phyloP scores from a whole-genome alignment of 805 yeast species.

The Candida maris region DNA sequence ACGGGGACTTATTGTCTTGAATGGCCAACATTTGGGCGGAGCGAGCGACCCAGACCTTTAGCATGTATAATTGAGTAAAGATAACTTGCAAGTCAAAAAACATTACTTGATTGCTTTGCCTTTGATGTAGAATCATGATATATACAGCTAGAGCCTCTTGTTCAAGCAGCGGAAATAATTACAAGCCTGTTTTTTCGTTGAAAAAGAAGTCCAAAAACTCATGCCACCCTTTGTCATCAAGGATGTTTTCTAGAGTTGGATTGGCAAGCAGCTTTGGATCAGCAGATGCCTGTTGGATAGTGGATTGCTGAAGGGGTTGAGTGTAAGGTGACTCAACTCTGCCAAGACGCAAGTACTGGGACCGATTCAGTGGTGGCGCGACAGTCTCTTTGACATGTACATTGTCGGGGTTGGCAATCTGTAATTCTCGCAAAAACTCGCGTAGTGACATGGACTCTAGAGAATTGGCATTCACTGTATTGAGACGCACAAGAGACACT shows the following conservation, averaged over 20 bases:
- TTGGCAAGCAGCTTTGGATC: neutral
- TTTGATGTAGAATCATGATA: no score
- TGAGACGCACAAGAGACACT: slow-evolving; percentile 17
- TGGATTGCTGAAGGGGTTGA: neutral
- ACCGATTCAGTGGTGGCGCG: slow-evolving; percentile 8
- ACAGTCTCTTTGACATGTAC: slow-evolving; percentile 2
- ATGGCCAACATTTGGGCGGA: slow-evolving; percentile 54
- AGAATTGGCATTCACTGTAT: slow-evolving; percentile 8
- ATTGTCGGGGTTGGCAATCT: slow-evolving; percentile 14
- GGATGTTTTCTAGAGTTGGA: slow-evolving; percentile 6
- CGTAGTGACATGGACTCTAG: slow-evolving; percentile 20
- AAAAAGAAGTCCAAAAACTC: slow-evolving; percentile 27
- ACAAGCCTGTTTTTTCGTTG: neutral
- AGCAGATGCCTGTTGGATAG: neutral
- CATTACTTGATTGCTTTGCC: no score
- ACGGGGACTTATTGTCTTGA: slow-evolving; percentile 46
- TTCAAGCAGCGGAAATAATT: no score
- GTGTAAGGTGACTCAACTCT: slow-evolving; percentile 4
- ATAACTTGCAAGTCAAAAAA: no score
- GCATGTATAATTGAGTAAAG: no score
- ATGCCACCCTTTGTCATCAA: slow-evolving; percentile 28
- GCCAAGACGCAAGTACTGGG: slow-evolving; percentile 23
- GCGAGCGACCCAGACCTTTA: slow-evolving; percentile 39
- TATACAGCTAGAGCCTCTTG: no score
- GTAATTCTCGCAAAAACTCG: slow-evolving; percentile 16